phyloP scores from a whole-genome alignment of 2,329 filamentous ascomycete species.

The Nigrospora oryzae region DNA sequence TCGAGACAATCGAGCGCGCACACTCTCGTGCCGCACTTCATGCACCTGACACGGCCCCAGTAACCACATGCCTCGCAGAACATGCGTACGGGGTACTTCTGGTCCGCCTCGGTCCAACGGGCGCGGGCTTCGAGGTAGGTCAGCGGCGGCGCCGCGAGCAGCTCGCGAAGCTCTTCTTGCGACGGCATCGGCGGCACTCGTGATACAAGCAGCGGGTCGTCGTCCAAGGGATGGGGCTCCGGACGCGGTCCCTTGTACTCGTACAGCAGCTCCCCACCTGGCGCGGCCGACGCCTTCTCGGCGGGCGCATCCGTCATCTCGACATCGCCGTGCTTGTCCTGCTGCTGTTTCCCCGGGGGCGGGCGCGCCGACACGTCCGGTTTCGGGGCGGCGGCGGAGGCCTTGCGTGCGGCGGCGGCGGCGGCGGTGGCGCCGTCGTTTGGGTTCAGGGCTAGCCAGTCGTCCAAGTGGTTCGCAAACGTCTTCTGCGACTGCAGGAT shows the following conservation, averaged over 20 bases:
- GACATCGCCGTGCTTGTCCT: conserved; percentile 20
- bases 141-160: conserved; percentile 57
- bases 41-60: conserved; percentile 69
- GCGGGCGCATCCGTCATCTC: conserved; percentile 30
- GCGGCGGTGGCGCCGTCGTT: conserved; percentile 7
- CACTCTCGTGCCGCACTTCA: conserved; percentile 70
- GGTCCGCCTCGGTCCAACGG: conserved; percentile 28
- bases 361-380: neutral
- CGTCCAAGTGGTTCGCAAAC: conserved; percentile 74
- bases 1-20: conserved; percentile 70
- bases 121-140: conserved; percentile 58
- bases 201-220: conserved; percentile 49
- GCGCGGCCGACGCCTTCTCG: neutral
- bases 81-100: conserved; percentile 45
- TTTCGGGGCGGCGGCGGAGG: conserved; percentile 11
- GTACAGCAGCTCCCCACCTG: conserved; percentile 1
- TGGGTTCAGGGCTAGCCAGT: conserved; percentile 58
- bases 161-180: conserved; percentile 52
- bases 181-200: conserved; percentile 49
- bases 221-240: conserved; percentile 36
- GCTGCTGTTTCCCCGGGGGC: conserved; percentile 1
- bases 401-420: conserved; percentile 8
- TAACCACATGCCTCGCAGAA: conserved; percentile 80
- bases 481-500: conserved; percentile 76
- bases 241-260: conserved; percentile 16